A percentile compares a stretch with the other conserved stretches of the same genome.
These are phyloP conservation scores for Scalesia atractyloides DNA, from an alignment of 129 eudicot genomes.

Conservation along the genomic window DNA sequence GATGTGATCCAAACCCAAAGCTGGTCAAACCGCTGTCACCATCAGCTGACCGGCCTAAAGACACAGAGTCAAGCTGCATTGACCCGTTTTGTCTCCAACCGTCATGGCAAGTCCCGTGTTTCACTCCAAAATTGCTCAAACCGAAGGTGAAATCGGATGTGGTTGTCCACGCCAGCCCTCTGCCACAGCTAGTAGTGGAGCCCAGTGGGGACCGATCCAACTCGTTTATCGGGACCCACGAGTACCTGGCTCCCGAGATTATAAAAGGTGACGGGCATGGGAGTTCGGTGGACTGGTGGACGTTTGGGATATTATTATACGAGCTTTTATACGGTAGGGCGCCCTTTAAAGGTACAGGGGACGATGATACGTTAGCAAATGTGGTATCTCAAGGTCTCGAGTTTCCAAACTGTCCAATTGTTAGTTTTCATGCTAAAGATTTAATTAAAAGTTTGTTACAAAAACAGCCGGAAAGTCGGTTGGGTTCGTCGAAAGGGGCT, in stretches of 20 bases:
- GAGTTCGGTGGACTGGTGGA: slow-evolving; percentile 98
- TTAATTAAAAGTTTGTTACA: slow-evolving; percentile 58
- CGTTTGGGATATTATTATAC: slow-evolving; percentile 72
- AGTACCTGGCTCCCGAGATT: slow-evolving; percentile 92
- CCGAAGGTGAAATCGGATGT: slow-evolving; percentile 54
- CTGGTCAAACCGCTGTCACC: slow-evolving; percentile 56
- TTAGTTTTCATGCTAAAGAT: slow-evolving; percentile 70
- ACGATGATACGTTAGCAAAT: slow-evolving; percentile 75
- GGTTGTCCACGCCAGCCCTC: slow-evolving; percentile 45
- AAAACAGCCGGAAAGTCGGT: slow-evolving; percentile 66
- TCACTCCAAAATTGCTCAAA: slow-evolving; percentile 56
- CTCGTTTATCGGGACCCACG: slow-evolving; percentile 96
- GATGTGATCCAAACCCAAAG: slow-evolving; percentile 68
- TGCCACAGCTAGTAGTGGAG: slow-evolving; percentile 84
- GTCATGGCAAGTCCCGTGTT: slow-evolving; percentile 82
- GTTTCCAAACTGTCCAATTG: slow-evolving; percentile 67
- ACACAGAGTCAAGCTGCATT: slow-evolving; percentile 70
- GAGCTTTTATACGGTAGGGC: slow-evolving; percentile 77
- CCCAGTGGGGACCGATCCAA: slow-evolving; percentile 79
- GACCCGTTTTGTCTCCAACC: slow-evolving; percentile 87
- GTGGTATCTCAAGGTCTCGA: slow-evolving; percentile 55
- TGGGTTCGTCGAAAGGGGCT: slow-evolving; percentile 89
- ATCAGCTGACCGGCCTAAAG: slow-evolving; percentile 42
- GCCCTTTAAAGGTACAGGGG: slow-evolving; percentile 72
- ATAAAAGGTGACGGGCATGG: slow-evolving; percentile 96